Base-by-base conservation (phyloP, 306 rosid genomes). In the Cicer cuneatum region DNA sequence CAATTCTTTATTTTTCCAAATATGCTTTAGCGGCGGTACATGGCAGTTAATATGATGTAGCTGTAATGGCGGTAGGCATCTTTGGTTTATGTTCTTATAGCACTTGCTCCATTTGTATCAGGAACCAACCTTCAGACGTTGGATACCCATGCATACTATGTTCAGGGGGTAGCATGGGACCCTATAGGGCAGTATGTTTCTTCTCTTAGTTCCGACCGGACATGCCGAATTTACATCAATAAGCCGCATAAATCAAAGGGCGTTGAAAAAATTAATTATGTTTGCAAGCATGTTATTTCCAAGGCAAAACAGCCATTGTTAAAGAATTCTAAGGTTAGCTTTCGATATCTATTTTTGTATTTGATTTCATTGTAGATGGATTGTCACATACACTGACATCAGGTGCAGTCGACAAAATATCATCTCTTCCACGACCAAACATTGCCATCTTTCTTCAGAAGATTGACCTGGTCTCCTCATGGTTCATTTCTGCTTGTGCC, bases 101-200 rank as follows among this genome's bases (percentile, higher is more conserved):
- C 38, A 10, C 48, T 15, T 68, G 8, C 48, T 78, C 78, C 69
- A 70, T 62, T 67, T 65, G 48, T 77, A 69, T 78, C 84, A 92
- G 99, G 97, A 54, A 92, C 87, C 72, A 93, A 88, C 61, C 89
- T 87, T 82, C 97, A 94, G 83, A 90, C 88, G 8, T 84, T 94
- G 84, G 96, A 94, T 58, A 67, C 88, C 72, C 97, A 94, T 80
- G 87, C 77, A 69, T 95, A 94, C 87, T 94, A 94, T 84, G 99
- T 90, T 86, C 99, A 94, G 82, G 99, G 97, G 78, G 97, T 94
- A 63, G 95, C 99, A 42, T 92, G 94, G 96, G 98, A 91, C 76
- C 98, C 98, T 48, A 80, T 86, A 60, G 89, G 86, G 64, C 83
- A 93, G 75, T 91, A 89, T 74, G 86, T 72, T 74, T 86, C 96